Percentiles rank a stretch among this genome's conserved stretches.
Evolutionary conservation across 2,329 filamentous ascomycete species (phyloP).

Genomic region (Incumbomyces delicatus): DNA sequence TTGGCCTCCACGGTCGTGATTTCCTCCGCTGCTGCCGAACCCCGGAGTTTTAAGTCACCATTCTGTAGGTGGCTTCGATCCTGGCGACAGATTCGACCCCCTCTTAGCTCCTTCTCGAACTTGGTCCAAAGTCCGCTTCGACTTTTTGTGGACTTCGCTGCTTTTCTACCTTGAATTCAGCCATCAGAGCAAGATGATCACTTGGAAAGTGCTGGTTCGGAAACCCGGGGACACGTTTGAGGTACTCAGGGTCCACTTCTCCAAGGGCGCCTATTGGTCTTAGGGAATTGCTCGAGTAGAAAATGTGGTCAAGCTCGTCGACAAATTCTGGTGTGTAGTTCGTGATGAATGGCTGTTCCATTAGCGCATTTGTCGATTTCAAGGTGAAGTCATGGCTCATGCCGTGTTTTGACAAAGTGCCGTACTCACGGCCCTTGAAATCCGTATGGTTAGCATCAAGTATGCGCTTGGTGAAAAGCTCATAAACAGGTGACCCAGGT

Average conservation of each 20-base stretch:
- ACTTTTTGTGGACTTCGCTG: slow-evolving; percentile 60
- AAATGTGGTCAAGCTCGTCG: slow-evolving; percentile 92
- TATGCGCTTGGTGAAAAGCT: slow-evolving; percentile 71
- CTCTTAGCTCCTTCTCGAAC: slow-evolving; percentile 1
- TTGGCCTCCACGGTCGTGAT: not conserved
- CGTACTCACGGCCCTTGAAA: slow-evolving; percentile 72
- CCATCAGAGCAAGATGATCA: slow-evolving; percentile 82
- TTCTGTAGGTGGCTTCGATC: not conserved
- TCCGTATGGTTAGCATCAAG: slow-evolving; percentile 72
- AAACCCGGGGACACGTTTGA: slow-evolving; percentile 80
- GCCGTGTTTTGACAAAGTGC: slow-evolving; percentile 82
- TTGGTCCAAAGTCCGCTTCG: slow-evolving; percentile 52
- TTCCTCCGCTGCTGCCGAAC: not conserved
- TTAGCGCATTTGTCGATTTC: slow-evolving; percentile 68
- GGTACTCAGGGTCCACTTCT: slow-evolving; percentile 74
- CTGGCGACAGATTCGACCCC: not conserved
- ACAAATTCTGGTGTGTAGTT: slow-evolving; percentile 94
- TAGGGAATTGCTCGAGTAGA: slow-evolving; percentile 86
- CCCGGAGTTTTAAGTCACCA: too few species aligned
- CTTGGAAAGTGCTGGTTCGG: slow-evolving; percentile 91
- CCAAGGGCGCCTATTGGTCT: slow-evolving; percentile 77
- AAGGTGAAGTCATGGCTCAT: slow-evolving; percentile 92
- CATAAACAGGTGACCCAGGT: slow-evolving; percentile 78
- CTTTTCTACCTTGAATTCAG: slow-evolving; percentile 80
- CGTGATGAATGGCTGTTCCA: slow-evolving; percentile 77